Base-by-base conservation (phyloP, 768 basidiomycete species). In the Suillus tomentosus region DNA sequence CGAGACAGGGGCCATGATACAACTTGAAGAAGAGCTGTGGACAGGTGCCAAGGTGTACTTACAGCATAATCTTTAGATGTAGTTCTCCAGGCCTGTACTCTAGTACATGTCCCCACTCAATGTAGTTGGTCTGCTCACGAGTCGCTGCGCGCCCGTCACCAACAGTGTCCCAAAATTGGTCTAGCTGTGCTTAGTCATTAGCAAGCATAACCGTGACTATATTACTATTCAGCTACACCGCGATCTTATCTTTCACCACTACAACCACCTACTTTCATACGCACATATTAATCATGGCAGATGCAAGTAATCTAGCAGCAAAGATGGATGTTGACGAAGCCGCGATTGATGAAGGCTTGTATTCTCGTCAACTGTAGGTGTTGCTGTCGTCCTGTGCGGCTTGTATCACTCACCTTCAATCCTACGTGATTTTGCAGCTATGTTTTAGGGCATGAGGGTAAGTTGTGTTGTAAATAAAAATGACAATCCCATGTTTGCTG, bases 381-480 rank as follows among this genome's bases (percentile, higher is more conserved):
- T 60, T 47, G 54, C 60, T 56, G 56, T 68, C 61, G 40, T 68
- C 60, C 56, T 47, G 36, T 48, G 71, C 70, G 65, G 40, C 31
- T 37, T 36, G 53, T 54, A 76, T 69, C 64, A 31, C 66, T 66
- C 36, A 64, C 61, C n/a, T 22, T 4, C 31, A 63, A 72, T 68
- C 47, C 69, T 55, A 61, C 69, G 60, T 62, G 58, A 60, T 63
- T 68, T 50, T 55, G 64, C 65, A 92, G 94, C 69, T 98, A 99
- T 76, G 96, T 99, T 11, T 87, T 99, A 34, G 96, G 96, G 37
- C 95, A 98, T 76, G 96, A 98, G 85, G 96, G 96, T 94, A 68
- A 67, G 75, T 59, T 62, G 53, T 61, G 14, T 36, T 5, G n/a
- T 34, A 39, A 34, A 36, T 54, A 31, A 19, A 1, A n/a, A 40